These are phyloP conservation scores for Prunus armeniaca DNA, from an alignment of 306 rosid species.

Conservation along the genomic window DNA sequence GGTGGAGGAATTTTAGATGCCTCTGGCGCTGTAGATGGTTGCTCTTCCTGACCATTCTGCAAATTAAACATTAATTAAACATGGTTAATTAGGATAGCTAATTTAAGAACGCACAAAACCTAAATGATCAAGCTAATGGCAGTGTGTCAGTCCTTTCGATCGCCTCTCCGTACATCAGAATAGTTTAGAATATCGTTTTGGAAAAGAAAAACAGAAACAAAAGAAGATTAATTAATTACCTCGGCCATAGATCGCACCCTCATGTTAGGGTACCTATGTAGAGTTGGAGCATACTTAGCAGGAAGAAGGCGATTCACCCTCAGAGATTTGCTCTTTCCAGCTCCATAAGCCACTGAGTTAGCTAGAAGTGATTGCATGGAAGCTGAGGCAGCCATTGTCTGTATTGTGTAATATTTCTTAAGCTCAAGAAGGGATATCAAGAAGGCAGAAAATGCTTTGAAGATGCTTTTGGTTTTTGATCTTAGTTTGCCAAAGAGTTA, in stretches of 20 bases:
- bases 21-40: neutral
- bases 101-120: neutral
- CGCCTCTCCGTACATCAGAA: neutral
- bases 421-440: too few relatives aligned
- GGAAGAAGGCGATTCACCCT: conserved; percentile 36
- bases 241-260: conserved; percentile 40
- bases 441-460: too few relatives aligned
- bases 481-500: neutral
- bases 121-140: neutral
- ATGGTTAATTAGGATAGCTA: neutral
- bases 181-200: neutral
- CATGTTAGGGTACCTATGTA: conserved; percentile 19
- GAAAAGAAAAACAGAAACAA: neutral
- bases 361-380: conserved; percentile 39
- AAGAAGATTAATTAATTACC: conserved; percentile 24
- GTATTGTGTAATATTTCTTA: too few relatives aligned
- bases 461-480: neutral
- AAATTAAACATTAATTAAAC: neutral
- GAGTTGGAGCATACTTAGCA: neutral
- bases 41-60: conserved; percentile 8
- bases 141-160: too few relatives aligned
- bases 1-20: neutral
- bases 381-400: conserved; percentile 38
- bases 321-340: conserved; percentile 10
- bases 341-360: conserved; percentile 20